Base-by-base conservation (phyloP, 495 filamentous ascomycete genomes). In the Penicillium cinerascens region DNA sequence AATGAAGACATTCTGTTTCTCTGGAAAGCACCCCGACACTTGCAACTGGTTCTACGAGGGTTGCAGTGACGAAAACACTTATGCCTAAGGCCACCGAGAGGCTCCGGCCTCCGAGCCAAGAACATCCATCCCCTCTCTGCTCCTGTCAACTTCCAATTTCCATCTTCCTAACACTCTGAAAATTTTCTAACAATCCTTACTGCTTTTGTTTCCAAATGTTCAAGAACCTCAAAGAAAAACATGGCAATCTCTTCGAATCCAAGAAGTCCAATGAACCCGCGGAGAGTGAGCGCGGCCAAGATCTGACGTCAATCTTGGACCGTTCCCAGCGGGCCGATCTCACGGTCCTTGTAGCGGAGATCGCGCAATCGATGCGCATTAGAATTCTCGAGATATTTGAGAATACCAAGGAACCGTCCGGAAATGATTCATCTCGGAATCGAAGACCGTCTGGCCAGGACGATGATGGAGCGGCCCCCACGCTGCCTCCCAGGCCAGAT, bases 271-370 rank as follows among this genome's bases (percentile, higher is more conserved):
- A 65, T 52, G 54, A 35, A 20, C 27, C 55, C 22, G 39, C 58
- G 33, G 58, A 57, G 29, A 64, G 56, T 45, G 64, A 74, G 33
- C 49, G 56, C 35, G 69, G 63, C 41, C 73, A 76, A 61, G 72
- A 77, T 59, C 61, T 81, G 37, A 78, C 72, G 25, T 77, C 77
- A 27, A 74, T 78, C 41, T 54, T 81, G 42, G 69, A 78, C 54
- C 73, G 72, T 36, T 68, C 73, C 21, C 71, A 80, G 46, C 71
- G 78, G 3, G 77, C 56, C 16, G 78, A 80, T 29, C 63, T 81
- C 36, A 78, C 73, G 6, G 59, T 75, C 4, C 68, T 81, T 9
- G 69, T 79, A 18, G 72, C 72, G 18, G 64, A 68, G 43, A 66
- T 72, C 13, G 66, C 65, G 25, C 63, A 72, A 51, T 68, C 68